A percentile compares a stretch with the other conserved stretches of the same genome.
phyloP scores from a whole-genome alignment of 805 yeast species.

The Lachancea fermentati region DNA sequence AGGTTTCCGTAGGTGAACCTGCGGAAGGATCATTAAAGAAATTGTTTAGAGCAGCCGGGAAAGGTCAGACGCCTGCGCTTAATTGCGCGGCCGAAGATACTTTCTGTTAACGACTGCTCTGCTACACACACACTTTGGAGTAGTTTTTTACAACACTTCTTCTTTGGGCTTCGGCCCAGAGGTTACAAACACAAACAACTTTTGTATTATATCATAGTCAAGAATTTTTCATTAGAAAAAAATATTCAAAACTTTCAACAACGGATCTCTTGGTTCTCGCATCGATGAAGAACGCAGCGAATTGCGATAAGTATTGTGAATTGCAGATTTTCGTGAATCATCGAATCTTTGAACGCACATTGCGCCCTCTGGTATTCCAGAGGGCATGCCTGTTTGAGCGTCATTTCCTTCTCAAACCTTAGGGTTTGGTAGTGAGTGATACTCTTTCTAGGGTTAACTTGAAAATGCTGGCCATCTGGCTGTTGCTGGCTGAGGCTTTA shows the following conservation, averaged over 20 bases:
- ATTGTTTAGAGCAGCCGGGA: constrained; percentile 10
- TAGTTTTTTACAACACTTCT: constrained; percentile 15
- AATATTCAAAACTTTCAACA: constrained; percentile 36
- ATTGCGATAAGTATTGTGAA: constrained; percentile 40
- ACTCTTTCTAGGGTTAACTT: constrained; percentile 29
- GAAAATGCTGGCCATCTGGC: constrained; percentile 29
- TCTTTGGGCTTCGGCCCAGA: constrained; percentile 15
- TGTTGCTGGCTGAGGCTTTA: constrained; percentile 16
- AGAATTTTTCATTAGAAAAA: constrained; percentile 17
- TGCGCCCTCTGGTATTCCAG: constrained; percentile 39
- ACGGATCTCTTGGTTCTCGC: constrained; percentile 42
- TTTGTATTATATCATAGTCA: constrained; percentile 13
- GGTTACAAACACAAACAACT: constrained; percentile 20
- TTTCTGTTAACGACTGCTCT: constrained; percentile 10
- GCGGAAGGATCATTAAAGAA: constrained; percentile 38
- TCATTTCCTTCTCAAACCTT: constrained; percentile 34
- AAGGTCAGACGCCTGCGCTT: constrained; percentile 23
- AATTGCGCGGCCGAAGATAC: constrained; percentile 25
- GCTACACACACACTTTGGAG: constrained; percentile 21
- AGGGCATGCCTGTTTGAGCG: constrained; percentile 39
- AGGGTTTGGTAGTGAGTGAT: constrained; percentile 33
- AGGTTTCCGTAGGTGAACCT: constrained; percentile 40
- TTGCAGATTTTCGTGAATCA: constrained; percentile 37
- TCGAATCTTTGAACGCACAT: constrained; percentile 44
- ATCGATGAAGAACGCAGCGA: constrained; percentile 44